Evolutionary conservation across 2,329 filamentous ascomycete genomes (phyloP), one percentile per base, ranked within the genome.

Genomic region (Zasmidium angulare): DNA sequence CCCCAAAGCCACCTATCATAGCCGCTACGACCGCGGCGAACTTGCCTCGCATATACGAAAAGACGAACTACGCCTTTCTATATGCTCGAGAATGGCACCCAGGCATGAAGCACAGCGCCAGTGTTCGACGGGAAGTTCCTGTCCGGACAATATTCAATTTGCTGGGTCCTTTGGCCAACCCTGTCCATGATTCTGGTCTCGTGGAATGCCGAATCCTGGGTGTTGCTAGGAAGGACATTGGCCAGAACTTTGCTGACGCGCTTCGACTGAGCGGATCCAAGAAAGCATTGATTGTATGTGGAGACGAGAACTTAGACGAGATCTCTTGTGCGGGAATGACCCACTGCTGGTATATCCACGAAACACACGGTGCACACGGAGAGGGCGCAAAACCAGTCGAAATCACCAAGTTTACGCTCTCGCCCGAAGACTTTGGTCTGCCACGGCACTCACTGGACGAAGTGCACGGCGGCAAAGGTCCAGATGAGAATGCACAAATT

Each of bases 131-230:
- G 71, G 89, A 96, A 73, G 85, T 99, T 21, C 93, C 93, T 59
- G 93, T 95, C 83, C 87, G 95, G 69, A 99, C 95, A 1, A 93
- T 99, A 67, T 99, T 99, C 86, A 99, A 99, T 77, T 85, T 99
- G 17, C 84, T 99, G 52, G 95, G 95, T 0, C 95, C 95, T 0
- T 81, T 99, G 24, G 89, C 92, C 49, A 98, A 98, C 75, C 95
- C 95, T 0, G 84, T 96, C 19, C 90, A 97, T 70, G 86, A 87
- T 68, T 80, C 85, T 36, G 74, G 76, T 3, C 65, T 80, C 12
- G 85, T 99, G 60, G 95, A 99, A 78, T 92, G 93, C 12, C 87
- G 95, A 26, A 85, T 99, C 59, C 86, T 99, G n/a, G 95, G 95
- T 62, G 93, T 99, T 24, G 93, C 93, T 17, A 86, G 95, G 63